Evolutionary conservation across 2,329 filamentous ascomycete genomes (phyloP).

Genomic region (Aspergillus viridinutans): DNA sequence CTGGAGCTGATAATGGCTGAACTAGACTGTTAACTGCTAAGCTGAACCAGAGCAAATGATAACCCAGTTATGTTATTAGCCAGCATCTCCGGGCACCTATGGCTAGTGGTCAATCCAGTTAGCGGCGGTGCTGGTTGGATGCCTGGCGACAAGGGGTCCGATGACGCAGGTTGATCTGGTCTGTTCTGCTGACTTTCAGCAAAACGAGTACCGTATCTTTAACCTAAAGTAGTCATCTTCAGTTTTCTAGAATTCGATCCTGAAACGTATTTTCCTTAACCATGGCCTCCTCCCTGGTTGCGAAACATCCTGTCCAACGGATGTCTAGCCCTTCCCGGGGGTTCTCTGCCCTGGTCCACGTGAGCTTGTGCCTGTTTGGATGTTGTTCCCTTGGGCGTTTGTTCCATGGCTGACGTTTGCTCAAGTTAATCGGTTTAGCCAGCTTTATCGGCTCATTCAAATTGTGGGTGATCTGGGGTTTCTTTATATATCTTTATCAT

Average conservation of each 20-base stretch:
- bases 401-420: slow-evolving; percentile 16
- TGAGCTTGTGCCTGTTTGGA: slow-evolving; percentile 16
- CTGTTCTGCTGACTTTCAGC: no score
- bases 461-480: slow-evolving; percentile 29
- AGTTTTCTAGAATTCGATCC: neutral
- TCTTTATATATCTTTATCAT: neutral
- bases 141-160: neutral
- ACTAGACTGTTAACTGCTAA: neutral
- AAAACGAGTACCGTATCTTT: neutral
- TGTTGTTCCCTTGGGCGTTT: neutral
- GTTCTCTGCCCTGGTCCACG: slow-evolving; percentile 42
- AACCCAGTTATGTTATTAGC: slow-evolving; percentile 1
- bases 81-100: slow-evolving; percentile 1
- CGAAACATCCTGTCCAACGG: slow-evolving; percentile 42
- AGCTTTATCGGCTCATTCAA: slow-evolving; percentile 45
- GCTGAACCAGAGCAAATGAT: slow-evolving; percentile 5
- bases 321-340: slow-evolving; percentile 41
- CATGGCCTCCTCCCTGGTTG: slow-evolving; percentile 18
- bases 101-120: slow-evolving; percentile 3
- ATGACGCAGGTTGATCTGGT: neutral
- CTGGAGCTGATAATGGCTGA: neutral
- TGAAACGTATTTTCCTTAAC: slow-evolving; percentile 2
- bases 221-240: neutral
- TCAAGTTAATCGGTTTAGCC: slow-evolving; percentile 35
- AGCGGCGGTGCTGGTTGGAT: neutral